A percentile compares a stretch with the other conserved stretches of the same genome.
Conservation (phyloP, 176 grass and related monocot species). For the Poa pratensis region DNA sequence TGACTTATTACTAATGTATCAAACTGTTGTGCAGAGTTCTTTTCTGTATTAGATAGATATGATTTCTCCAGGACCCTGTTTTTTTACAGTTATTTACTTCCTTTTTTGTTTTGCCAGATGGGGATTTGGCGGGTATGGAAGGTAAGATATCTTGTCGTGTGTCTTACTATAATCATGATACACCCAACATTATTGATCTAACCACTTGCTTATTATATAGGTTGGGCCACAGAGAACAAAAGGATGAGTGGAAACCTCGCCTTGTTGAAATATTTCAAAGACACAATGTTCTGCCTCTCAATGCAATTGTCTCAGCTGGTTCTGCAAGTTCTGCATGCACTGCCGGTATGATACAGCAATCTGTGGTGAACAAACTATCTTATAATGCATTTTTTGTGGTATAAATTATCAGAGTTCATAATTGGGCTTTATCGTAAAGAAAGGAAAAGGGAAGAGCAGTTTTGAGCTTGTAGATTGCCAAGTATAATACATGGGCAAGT, state of each 20-base stretch:
- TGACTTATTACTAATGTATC: background rate
- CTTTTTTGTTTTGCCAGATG: constrained; percentile 67
- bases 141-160: constrained; percentile 48
- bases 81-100: constrained; percentile 5
- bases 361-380: constrained; percentile 8
- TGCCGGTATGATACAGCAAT: constrained; percentile 60
- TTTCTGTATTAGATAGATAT: constrained; percentile 8
- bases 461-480: background rate
- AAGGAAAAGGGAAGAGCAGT: background rate
- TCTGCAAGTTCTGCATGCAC: constrained; percentile 90
- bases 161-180: background rate
- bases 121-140: constrained; percentile 98
- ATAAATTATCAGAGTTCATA: background rate
- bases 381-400: background rate
- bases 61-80: constrained; percentile 26
- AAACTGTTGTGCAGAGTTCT: constrained; percentile 40
- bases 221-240: constrained; percentile 96
- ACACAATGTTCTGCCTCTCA: constrained; percentile 80
- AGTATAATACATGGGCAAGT: background rate
- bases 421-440: constrained; percentile 1
- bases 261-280: constrained; percentile 89
- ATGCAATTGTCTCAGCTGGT: constrained; percentile 85
- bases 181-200: background rate
- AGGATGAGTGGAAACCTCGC: constrained; percentile 94
- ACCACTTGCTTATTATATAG: constrained; percentile 51